Base-by-base conservation (phyloP, 2,329 filamentous ascomycete species). In the Hansfordia pulvinata region DNA sequence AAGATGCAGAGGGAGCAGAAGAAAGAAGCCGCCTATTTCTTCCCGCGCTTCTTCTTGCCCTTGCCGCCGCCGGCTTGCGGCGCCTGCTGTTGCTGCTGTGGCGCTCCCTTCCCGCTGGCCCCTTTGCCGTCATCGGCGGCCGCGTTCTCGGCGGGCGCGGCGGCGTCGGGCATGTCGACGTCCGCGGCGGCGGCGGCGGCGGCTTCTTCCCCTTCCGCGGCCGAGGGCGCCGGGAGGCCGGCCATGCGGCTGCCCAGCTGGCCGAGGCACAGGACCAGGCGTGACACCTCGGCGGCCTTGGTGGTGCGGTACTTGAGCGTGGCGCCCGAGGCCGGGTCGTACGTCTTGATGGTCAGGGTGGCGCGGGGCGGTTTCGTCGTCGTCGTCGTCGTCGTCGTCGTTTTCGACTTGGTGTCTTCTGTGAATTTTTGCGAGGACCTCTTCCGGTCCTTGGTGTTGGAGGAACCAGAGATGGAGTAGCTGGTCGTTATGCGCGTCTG, bases 401-500 rank as follows among this genome's bases (percentile, higher is more conserved):
- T 31, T 30, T 25, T 43, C 35, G 3, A 39, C 17, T 23, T 43
- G 3, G 36, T 15, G 39, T 31, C 14, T 39, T 40, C 30, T 39
- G 15, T 9, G 22, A 16, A 10, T 25, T 20, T 16, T 27, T 29
- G 8, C 27, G 32, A 19, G 28, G 18, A 24, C 35, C 33, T 41
- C 26, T 25, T 47, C 27, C 43, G 37, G 11, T 42, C 39, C 18
- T 46, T 49, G 20, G 53, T 47, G 20, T 63, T 59, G 18, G 62
- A n/a, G n/a, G n/a, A n/a, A n/a, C n/a, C n/a, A n/a, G n/a, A 58
- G 49, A 88, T 74, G 49, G 73, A 77, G 71, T 96, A 98, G 64
- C 81, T 85, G 36, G 86, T 93, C 39, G 84, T 92, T 58, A 96
- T 83, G 46, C 76, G 72, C 25, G 88, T 86, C 86, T 94, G 44